Evolutionary conservation across 2,329 filamentous ascomycete genomes (phyloP).

Genomic region (Helminthosporium solani): DNA sequence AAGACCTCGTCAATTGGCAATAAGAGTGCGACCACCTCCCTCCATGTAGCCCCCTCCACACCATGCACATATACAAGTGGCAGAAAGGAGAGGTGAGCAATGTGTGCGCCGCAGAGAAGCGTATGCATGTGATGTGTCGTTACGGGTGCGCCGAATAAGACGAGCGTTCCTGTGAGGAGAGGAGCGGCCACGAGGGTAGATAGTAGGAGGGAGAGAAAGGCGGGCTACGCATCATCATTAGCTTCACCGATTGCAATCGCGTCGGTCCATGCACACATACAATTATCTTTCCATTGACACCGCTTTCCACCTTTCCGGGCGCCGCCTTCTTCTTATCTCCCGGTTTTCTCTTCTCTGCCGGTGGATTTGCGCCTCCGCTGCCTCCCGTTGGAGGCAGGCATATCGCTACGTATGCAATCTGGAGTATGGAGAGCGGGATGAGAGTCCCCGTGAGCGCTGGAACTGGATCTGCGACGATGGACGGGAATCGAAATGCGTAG

Average conservation of each 20-base stretch:
- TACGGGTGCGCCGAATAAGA: conserved; percentile 90
- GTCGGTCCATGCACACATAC: conserved; percentile 35
- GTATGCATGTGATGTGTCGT: conserved; percentile 80
- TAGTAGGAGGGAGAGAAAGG: conserved; percentile 67
- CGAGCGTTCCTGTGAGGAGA: conserved; percentile 60
- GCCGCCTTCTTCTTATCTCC: conserved; percentile 42
- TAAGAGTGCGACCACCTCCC: conserved; percentile 65
- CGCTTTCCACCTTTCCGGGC: conserved; percentile 25
- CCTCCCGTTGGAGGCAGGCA: conserved; percentile 59
- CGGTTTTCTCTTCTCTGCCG: conserved; percentile 51
- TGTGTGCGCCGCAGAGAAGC: conserved; percentile 74
- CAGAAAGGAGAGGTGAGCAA: conserved; percentile 74
- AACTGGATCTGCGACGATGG: conserved; percentile 70
- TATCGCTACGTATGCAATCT: conserved; percentile 59
- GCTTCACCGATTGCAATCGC: background rate
- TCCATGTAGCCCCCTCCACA: conserved; percentile 70
- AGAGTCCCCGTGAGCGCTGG: conserved; percentile 62
- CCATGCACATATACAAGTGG: conserved; percentile 86
- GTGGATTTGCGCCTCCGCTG: conserved; percentile 16
- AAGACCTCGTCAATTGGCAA: conserved; percentile 81
- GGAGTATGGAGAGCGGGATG: conserved; percentile 63
- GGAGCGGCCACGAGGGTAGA: conserved; percentile 58
- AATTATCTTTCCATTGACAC: conserved; percentile 39
- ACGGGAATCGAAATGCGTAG: conserved; percentile 63
- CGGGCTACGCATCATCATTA: conserved; percentile 54